Evolutionary conservation across 768 basidiomycete genomes (phyloP).

Genomic region (Rhizopogon roseolus): DNA sequence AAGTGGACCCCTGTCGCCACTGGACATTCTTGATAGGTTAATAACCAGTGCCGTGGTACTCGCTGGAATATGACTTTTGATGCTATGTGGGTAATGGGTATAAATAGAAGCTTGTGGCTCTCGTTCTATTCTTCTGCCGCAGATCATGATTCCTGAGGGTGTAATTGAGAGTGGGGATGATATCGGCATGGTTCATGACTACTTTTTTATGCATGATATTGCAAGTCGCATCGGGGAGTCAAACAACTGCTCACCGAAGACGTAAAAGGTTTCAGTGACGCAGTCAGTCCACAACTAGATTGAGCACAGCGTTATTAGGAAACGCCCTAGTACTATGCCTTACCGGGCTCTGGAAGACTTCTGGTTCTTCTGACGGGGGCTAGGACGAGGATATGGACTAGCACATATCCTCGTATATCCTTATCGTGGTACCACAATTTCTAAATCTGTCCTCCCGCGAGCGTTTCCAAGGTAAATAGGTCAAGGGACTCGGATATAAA

Average conservation of each 20-base stretch:
- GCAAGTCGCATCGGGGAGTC: not conserved
- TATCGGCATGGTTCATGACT: not conserved
- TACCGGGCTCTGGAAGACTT: not conserved
- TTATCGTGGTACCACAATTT: not conserved
- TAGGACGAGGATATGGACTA: not conserved
- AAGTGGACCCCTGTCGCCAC: not conserved
- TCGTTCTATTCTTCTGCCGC: not conserved
- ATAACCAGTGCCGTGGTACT: not conserved
- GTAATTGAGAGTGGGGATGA: not conserved
- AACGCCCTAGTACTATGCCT: not conserved
- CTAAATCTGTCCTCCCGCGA: not conserved
- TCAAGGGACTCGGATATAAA: not conserved
- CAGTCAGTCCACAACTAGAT: not conserved
- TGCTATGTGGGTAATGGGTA: not conserved
- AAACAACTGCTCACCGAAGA: slow-evolving; percentile 1
- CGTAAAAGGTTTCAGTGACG: not conserved
- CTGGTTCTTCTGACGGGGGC: too few species aligned
- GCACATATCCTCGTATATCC: not conserved
- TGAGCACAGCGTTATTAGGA: not conserved
- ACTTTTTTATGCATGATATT: too few species aligned
- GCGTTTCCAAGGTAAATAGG: not conserved
- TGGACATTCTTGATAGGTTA: not conserved
- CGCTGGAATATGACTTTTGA: not conserved
- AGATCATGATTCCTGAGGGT: not conserved
- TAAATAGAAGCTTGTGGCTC: not conserved